These are phyloP conservation scores for Rosa hybrid DNA, from an alignment of 331 rosid species.

Conservation along the genomic window DNA sequence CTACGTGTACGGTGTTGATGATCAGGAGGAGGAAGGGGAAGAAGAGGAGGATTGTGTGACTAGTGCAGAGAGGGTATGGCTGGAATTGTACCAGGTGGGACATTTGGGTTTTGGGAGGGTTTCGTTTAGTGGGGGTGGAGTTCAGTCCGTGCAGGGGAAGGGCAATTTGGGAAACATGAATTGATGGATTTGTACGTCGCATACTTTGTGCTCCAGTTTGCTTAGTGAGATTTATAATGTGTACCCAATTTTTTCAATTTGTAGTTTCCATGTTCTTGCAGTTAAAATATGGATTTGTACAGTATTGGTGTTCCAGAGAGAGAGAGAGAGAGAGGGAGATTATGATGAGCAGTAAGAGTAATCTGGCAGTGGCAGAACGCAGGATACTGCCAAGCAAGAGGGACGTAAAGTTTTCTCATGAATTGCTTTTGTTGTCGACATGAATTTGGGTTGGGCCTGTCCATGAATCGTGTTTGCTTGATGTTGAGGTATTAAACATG, in stretches of 20 bases:
- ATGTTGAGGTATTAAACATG: too few relatives aligned
- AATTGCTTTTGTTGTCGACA: not conserved
- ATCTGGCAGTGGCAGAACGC: not conserved
- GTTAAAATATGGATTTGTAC: not conserved
- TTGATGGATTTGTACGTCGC: not conserved
- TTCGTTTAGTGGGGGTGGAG: slow-evolving; percentile 40
- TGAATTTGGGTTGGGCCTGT: too few relatives aligned
- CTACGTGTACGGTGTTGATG: not conserved
- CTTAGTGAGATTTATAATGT: not conserved
- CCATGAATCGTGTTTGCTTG: too few relatives aligned
- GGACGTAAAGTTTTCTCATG: too few relatives aligned
- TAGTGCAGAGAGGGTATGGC: slow-evolving; percentile 73
- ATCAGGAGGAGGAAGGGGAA: slow-evolving; percentile 22
- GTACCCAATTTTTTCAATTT: not conserved
- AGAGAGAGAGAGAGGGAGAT: not conserved
- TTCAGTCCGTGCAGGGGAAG: slow-evolving; percentile 32
- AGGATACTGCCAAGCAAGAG: not conserved
- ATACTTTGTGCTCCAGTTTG: not conserved
- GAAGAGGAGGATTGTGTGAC: slow-evolving; percentile 24
- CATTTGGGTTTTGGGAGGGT: slow-evolving; percentile 90
- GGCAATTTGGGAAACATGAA: slow-evolving; percentile 24
- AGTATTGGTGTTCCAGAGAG: not conserved
- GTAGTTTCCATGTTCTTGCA: too few relatives aligned
- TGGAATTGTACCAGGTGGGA: slow-evolving; percentile 63
- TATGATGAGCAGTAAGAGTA: not conserved